Evolutionary conservation across 495 filamentous ascomycete species (phyloP).

Genomic region (Podospora pseudopauciseta): DNA sequence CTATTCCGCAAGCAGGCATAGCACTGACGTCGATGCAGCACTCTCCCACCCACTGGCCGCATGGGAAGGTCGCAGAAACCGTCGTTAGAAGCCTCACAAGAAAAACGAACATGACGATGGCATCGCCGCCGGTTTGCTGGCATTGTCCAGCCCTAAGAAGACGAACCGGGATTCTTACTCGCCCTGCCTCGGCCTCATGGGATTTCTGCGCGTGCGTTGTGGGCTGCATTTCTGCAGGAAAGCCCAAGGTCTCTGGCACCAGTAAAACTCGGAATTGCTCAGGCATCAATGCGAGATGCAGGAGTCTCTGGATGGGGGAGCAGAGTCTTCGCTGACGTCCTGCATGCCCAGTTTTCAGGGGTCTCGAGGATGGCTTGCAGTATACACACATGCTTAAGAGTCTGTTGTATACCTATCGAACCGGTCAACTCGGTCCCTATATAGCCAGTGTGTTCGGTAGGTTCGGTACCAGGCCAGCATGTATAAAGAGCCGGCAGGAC

Average conservation of each 20-base stretch:
- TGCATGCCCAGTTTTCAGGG: not conserved
- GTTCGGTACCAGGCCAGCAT: not conserved
- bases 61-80: not conserved
- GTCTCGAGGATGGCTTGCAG: constrained; percentile 9
- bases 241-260: constrained; percentile 25
- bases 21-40: not conserved
- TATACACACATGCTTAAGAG: constrained; percentile 1
- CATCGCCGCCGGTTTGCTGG: not conserved
- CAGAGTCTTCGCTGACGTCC: not conserved
- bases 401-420: not conserved
- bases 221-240: constrained; percentile 27
- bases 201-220: not conserved
- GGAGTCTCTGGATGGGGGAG: not conserved
- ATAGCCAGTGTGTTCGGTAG: not conserved
- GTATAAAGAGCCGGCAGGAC: constrained; percentile 4
- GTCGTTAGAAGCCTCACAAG: not conserved
- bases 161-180: not conserved
- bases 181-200: constrained; percentile 2
- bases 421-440: not conserved
- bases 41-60: not conserved
- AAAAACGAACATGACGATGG: not conserved
- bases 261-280: constrained; percentile 12
- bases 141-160: not conserved
- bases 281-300: constrained; percentile 33
- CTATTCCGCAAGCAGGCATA: not conserved